phyloP scores from a whole-genome alignment of 176 grass and related monocot genomes.

The Metroxylon sagu region DNA sequence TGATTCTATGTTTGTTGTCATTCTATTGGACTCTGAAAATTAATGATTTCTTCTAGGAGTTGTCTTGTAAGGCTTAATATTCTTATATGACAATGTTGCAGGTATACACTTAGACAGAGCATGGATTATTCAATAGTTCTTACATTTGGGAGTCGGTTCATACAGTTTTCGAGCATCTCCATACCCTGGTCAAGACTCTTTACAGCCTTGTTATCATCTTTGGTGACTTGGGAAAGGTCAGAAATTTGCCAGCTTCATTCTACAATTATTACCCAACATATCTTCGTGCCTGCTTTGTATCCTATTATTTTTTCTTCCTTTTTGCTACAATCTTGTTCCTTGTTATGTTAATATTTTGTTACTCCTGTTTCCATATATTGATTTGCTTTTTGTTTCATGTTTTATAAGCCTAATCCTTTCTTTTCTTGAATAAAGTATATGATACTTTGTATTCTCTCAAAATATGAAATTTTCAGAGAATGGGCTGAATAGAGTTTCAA shows the following conservation, averaged over 20 bases:
- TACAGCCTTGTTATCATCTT: slow-evolving; percentile 81
- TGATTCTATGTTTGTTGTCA: slow-evolving; percentile 2
- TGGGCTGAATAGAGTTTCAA: no score
- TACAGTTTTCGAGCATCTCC: slow-evolving; percentile 78
- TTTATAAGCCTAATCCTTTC: no score
- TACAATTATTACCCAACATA: no score
- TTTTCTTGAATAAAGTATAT: no score
- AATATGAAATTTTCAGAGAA: no score
- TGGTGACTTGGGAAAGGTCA: slow-evolving; percentile 87
- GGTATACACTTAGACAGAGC: slow-evolving; percentile 68
- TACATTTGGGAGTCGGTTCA: slow-evolving; percentile 62
- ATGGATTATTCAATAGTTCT: slow-evolving; percentile 49
- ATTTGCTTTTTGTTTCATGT: no score
- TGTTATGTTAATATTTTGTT: no score
- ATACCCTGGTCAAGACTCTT: slow-evolving; percentile 77
- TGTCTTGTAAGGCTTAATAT: neutral
- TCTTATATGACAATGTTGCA: slow-evolving; percentile 32
- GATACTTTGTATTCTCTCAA: no score
- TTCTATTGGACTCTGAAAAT: neutral
- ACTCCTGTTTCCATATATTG: no score
- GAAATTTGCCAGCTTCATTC: neutral
- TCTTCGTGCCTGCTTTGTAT: no score
- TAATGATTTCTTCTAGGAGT: neutral
- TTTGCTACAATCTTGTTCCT: no score
- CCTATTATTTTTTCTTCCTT: neutral